Base-by-base conservation (phyloP, 2,329 filamentous ascomycete genomes). In the Gnomoniopsis smithogilvyi region DNA sequence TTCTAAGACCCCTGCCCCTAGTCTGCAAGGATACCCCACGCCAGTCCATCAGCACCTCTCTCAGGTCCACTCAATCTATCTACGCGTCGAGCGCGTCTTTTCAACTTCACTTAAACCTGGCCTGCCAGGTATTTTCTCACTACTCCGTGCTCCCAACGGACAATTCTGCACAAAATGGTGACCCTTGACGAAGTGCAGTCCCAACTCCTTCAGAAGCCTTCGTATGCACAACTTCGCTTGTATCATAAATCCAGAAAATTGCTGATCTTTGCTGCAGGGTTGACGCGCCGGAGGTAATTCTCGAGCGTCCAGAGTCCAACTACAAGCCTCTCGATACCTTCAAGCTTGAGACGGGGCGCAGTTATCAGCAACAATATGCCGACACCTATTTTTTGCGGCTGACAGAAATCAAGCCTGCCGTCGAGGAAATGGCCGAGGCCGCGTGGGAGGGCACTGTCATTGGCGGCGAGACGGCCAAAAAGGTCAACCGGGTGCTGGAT, bases 331-430 rank as follows among this genome's bases (percentile, higher is more conserved):
- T 96, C 30, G 77, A 86, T 56, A 89, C 87, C 8, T 98, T 92
- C 73, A 78, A 78, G 51, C 84, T 98, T 11, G 83, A 90, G 24
- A 88, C 82, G 67, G 78, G 82, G 60, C 82, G 82, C 62, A 89
- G 92, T 56, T 99, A 98, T 73, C 82, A 93, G 72, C 95, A 98
- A 73, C 95, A 99, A 76, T 99, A 91, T 82, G 91, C 90, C 63
- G 95, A 99, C 74, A 94, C 98, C 85, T 99, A 99, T 80, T 99
- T 97, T 71, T 73, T 97, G 66, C 90, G 95, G 14, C 82, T 99
- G 24, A 86, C 91, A 41, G 90, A 90, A 74, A 85, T 99, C 72
- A 97, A 94, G 75, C 90, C 92, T 11, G 82, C 85, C 0, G 90
- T 96, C 0, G 91, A 96, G 67, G 75, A 83, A 63, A 81, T 90